These are phyloP conservation scores for Eucalyptus paniculata DNA, from an alignment of 345 rosid genomes.

Conservation along the genomic window DNA sequence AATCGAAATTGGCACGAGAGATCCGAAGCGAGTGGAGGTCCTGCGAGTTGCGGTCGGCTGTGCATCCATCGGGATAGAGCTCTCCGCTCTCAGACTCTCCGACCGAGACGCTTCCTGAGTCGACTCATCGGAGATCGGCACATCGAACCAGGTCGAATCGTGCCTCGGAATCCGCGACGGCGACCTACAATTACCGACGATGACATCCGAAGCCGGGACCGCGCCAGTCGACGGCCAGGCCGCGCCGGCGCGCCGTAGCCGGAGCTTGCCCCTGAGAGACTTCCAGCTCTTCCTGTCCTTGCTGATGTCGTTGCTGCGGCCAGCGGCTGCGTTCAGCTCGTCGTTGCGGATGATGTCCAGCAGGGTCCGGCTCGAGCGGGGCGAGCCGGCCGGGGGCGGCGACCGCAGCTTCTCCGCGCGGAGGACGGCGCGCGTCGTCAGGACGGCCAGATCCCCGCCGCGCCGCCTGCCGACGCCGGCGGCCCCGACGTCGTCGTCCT, in stretches of 20 bases:
- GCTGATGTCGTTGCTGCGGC: slow-evolving; percentile 5
- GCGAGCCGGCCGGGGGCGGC: slow-evolving; percentile 1
- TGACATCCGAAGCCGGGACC: slow-evolving; percentile 50
- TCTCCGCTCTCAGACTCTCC: not conserved
- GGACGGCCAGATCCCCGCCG: not conserved
- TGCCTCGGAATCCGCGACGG: not conserved
- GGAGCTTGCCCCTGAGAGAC: slow-evolving; percentile 53
- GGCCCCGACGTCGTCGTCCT: not conserved
- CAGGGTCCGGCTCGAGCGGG: slow-evolving; percentile 21
- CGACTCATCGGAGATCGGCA: not conserved
- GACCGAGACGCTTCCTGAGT: not conserved
- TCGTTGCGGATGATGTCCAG: slow-evolving; percentile 56
- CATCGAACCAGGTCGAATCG: slow-evolving; percentile 8
- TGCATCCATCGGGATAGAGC: not conserved
- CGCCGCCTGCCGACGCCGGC: not conserved
- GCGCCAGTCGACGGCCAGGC: slow-evolving; percentile 52
- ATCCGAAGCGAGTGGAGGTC: slow-evolving; percentile 26
- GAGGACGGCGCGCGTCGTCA: slow-evolving; percentile 2
- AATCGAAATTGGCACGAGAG: not conserved
- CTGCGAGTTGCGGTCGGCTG: slow-evolving; percentile 18
- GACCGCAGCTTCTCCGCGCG: slow-evolving; percentile 8
- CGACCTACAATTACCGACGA: slow-evolving; percentile 14
- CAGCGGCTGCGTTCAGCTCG: slow-evolving; percentile 15
- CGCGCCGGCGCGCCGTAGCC: slow-evolving; percentile 59
- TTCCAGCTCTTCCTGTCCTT: slow-evolving; percentile 75